These are phyloP conservation scores for Metschnikowia cerradonensis DNA, from an alignment of 805 yeast species.

Conservation along the genomic window DNA sequence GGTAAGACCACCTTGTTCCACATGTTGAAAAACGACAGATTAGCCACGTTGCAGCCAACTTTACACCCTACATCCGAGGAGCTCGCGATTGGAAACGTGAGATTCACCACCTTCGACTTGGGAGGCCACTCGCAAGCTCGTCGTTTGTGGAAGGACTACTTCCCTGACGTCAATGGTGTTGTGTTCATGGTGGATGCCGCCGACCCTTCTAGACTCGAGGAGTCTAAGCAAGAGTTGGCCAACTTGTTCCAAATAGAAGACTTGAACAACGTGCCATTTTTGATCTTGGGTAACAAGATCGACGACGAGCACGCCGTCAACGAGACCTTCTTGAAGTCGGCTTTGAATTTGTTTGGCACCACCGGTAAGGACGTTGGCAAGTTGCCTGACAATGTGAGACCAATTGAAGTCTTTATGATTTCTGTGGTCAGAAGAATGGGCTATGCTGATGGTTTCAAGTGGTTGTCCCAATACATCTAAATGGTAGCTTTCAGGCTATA, in stretches of 20 bases:
- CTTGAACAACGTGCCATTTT: conserved; percentile 82
- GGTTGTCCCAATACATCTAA: conserved; percentile 94
- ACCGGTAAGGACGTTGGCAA: conserved; percentile 78
- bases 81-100: conserved; percentile 90
- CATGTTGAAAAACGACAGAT: conserved; percentile 78
- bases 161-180: conserved; percentile 98
- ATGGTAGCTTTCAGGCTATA: not conserved
- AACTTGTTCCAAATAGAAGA: conserved; percentile 91
- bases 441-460: conserved; percentile 96
- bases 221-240: conserved; percentile 91
- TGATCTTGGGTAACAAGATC: conserved; percentile 93
- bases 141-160: conserved; percentile 98
- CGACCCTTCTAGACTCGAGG: conserved; percentile 91
- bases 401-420: conserved; percentile 95
- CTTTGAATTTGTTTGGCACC: conserved; percentile 80
- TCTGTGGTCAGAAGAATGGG: conserved; percentile 98
- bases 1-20: conserved; percentile 46
- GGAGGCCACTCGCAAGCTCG: conserved; percentile 99
- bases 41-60: conserved; percentile 97
- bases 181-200: conserved; percentile 97
- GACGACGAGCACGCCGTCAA: conserved; percentile 92
- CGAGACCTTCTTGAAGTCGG: conserved; percentile 89
- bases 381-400: conserved; percentile 72
- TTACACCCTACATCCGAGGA: conserved; percentile 99
- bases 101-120: conserved; percentile 95